Evolutionary conservation across 1,284 basidiomycete genomes (phyloP), one percentile per base, ranked within the genome.

Genomic region (Wallemia mellicola): DNA sequence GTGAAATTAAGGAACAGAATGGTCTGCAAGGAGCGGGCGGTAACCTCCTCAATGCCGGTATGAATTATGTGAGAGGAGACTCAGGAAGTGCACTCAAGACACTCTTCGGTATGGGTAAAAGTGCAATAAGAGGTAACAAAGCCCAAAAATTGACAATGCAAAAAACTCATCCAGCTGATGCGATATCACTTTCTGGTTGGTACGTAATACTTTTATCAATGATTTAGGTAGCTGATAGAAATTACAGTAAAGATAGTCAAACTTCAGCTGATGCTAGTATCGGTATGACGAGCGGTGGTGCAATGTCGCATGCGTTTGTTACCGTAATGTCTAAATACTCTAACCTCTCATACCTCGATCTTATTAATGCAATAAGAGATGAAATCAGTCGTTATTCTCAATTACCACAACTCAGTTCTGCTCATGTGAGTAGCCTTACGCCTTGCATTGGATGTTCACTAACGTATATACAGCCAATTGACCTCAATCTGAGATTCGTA

Each of bases 161-260:
- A 67, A 67, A 25, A 67, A 66, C 38, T 5, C 38, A 48, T 48
- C 38, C 38, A 17, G 38, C 38, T 58, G 64, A 66, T 28, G 60
- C 65, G 25, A 68, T 67, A 22, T 63, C 63, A 60, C 57, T 62
- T 59, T 68, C 64, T 32, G 62, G 66, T 11, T 64, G 64, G 22
- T 64, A 63, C 28, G 68, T 67, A 27, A 67, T 67, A 0, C 67
- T 7, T 9, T 32, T 19, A 9, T 32, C 30, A 19, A 32, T 19
- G 30, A 32, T 32, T 7, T 7, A 7, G 68, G 48, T 67, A 68
- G 9, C 62, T 69, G 28, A 68, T 67, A 66, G 59, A 68, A n/a
- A 65, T 26, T 67, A 68, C n/a, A 68, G 67, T 64, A 69, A 69
- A 61, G 68, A 69, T 60, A 62, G 63, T 48, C 68, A 69, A 61